Base-by-base conservation (phyloP, 1,284 basidiomycete genomes). In the Farysia itapuensis region DNA sequence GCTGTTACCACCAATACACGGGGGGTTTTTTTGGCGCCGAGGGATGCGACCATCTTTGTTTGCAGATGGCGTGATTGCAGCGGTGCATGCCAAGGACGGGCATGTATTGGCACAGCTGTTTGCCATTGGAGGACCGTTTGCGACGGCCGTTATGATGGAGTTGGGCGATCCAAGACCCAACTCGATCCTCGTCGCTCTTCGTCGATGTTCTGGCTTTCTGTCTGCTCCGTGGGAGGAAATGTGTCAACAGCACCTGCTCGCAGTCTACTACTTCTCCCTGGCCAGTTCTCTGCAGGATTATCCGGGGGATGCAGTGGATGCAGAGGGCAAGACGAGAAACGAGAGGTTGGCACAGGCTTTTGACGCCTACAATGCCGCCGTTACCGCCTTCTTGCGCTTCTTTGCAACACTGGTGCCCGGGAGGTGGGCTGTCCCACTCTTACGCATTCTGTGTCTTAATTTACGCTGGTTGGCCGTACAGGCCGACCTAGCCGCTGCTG, bases 211-310 rank as follows among this genome's bases (percentile, higher is more conserved):
- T 3, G 64, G 61, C 28, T 70, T 45, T 43, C 56, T 74, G 4
- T 39, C 39, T 0, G 13, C 47, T 12, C 65, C 66, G 1, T 75
- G 73, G 72, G 52, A 57, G n/a, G 71, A 72, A n/a, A 46, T 74
- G 40, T 52, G 51, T 13, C 23, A 37, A 24, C 41, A 49, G 15
- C 67, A 70, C 28, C 39, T 71, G 2, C n/a, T 35, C 4, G 32
- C 54, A 5, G 38, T 67, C 2, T 51, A 65, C 36, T 31, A 35
- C 2, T 63, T 69, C 9, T 64, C 57, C 1, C 32, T 68, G 25
- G 44, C 43, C 16, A 53, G 50, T 12, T 43, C 60, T 6, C 32
- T 65, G 1, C 11, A 39, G 6, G 28, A 12, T 19, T 43, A 30
- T 13, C 25, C 43, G 14, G 14, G 11, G 0, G 23, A 40, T 4